phyloP scores from a whole-genome alignment of 495 filamentous ascomycete species.

The Apiosordaria backusii region DNA sequence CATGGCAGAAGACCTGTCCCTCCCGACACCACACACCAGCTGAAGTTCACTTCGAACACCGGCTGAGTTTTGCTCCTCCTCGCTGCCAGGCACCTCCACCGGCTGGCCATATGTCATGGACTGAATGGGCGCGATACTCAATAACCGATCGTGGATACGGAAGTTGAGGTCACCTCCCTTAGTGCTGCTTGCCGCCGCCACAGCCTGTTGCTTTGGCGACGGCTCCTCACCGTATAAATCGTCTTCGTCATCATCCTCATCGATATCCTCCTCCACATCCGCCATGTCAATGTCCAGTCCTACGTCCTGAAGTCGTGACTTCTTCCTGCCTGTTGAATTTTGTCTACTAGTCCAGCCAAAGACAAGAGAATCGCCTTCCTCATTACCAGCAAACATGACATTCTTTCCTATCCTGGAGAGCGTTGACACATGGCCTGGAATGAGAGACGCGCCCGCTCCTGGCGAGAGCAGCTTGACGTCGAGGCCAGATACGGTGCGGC shows the following conservation, averaged over 20 bases:
- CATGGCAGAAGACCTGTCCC: constrained; percentile 64
- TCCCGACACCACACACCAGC: constrained; percentile 68
- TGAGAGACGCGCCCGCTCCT: constrained; percentile 56
- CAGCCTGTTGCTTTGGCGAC: constrained; percentile 25
- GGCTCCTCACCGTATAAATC: constrained; percentile 70
- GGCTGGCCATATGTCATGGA: constrained; percentile 63
- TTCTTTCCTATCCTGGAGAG: constrained; percentile 62
- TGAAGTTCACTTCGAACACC: constrained; percentile 58
- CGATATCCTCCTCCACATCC: constrained; percentile 47
- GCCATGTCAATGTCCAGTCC: constrained; percentile 56
- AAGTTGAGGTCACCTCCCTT: constrained; percentile 66
- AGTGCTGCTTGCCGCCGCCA: constrained; percentile 25
- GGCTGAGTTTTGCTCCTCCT: constrained; percentile 40
- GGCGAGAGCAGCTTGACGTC: constrained; percentile 58
- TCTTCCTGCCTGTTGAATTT: constrained; percentile 51
- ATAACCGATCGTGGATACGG: constrained; percentile 68
- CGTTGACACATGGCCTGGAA: constrained; percentile 65
- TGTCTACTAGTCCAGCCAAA: constrained; percentile 69
- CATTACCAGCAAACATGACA: constrained; percentile 80
- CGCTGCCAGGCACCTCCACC: constrained; percentile 38
- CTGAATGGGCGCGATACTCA: constrained; percentile 73
- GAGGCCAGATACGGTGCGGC: constrained; percentile 87
- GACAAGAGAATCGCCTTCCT: constrained; percentile 76
- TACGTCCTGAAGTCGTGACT: constrained; percentile 40
- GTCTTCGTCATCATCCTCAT: constrained; percentile 52